These are phyloP conservation scores for Domatiomyces globalis DNA, from an alignment of 2,329 filamentous ascomycete genomes.

Conservation along the genomic window DNA sequence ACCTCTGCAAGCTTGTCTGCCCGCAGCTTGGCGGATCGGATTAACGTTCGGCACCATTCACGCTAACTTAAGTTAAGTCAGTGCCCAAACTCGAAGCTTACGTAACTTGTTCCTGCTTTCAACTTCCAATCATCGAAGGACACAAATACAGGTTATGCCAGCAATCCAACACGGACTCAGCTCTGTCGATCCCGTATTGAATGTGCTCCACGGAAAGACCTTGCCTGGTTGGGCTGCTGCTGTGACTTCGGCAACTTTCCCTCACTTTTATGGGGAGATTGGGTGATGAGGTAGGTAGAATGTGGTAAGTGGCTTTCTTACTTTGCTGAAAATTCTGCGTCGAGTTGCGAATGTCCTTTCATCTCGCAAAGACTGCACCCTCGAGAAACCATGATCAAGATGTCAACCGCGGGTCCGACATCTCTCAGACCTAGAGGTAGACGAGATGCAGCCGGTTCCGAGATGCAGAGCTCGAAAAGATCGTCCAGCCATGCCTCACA, in stretches of 20 bases:
- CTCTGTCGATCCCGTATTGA: neutral
- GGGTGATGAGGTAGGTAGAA: neutral
- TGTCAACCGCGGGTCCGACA: constrained; percentile 14
- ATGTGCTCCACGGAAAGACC: neutral
- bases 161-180: neutral
- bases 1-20: neutral
- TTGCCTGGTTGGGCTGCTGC: neutral
- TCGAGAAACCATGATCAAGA: constrained; percentile 1
- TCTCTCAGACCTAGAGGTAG: constrained; percentile 11
- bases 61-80: neutral
- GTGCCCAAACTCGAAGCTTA: too few relatives aligned
- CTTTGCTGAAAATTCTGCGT: neutral
- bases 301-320: neutral
- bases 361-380: neutral
- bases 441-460: constrained; percentile 6
- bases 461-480: constrained; percentile 9
- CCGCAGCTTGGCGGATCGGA: neutral
- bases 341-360: neutral
- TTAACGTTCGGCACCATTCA: neutral
- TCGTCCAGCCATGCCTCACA: constrained; percentile 12
- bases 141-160: neutral
- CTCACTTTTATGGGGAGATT: neutral
- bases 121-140: neutral
- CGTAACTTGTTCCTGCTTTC: neutral
- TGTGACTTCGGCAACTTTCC: too few relatives aligned